Evolutionary conservation across 2,329 filamentous ascomycete genomes (phyloP).

Genomic region (Xylariaceae sp.): DNA sequence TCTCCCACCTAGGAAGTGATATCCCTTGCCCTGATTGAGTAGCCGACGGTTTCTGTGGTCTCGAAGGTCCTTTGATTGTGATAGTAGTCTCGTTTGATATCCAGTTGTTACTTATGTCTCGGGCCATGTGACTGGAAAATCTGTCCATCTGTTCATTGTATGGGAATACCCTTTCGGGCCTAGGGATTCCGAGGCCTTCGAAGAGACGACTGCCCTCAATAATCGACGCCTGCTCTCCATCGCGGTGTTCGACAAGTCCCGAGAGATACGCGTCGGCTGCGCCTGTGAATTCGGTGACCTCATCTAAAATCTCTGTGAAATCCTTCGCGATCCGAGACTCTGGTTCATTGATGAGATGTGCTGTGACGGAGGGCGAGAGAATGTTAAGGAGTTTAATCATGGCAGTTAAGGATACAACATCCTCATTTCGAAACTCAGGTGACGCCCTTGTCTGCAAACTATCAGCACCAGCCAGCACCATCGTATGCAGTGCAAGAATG

Average conservation of each 20-base stretch:
- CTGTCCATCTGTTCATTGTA: conserved; percentile 44
- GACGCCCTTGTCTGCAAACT: conserved; percentile 32
- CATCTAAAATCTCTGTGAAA: conserved; percentile 26
- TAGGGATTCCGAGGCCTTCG: conserved; percentile 24
- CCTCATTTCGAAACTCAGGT: conserved; percentile 32
- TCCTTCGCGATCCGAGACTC: conserved; percentile 23
- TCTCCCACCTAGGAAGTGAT: conserved; percentile 29
- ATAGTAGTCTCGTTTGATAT: conserved; percentile 43
- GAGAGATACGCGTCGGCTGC: conserved; percentile 33
- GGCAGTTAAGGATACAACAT: conserved; percentile 34
- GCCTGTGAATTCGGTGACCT: conserved; percentile 38
- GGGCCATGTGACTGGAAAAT: conserved; percentile 52
- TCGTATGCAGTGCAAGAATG: conserved; percentile 44
- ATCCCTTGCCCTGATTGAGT: conserved; percentile 49
- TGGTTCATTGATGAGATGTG: conserved; percentile 38
- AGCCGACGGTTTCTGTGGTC: conserved; percentile 38
- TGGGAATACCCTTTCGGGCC: conserved; percentile 12
- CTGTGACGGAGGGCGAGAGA: conserved; percentile 39
- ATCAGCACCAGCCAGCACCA: conserved; percentile 39
- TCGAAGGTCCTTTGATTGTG: conserved; percentile 48
- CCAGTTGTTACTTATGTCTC: conserved; percentile 57
- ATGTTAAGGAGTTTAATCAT: conserved; percentile 39
- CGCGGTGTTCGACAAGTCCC: conserved; percentile 15
- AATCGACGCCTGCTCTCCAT: conserved; percentile 6
- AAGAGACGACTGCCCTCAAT: conserved; percentile 35